A percentile compares a stretch with the other conserved stretches of the same genome.
Conservation (phyloP, 768 basidiomycete genomes). For the Kwoniella pini region DNA sequence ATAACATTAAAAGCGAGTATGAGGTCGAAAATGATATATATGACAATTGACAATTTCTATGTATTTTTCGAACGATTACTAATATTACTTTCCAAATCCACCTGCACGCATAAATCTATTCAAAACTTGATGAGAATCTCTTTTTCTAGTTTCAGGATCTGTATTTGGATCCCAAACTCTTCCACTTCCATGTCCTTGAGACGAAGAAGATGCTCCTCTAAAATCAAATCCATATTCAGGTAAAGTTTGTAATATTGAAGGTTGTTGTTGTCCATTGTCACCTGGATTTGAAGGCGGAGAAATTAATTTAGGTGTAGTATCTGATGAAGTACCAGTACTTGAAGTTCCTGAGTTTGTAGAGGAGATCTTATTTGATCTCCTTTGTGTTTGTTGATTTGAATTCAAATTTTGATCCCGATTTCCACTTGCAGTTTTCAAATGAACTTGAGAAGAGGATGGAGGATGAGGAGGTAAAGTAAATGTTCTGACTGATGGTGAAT, state of each 20-base stretch:
- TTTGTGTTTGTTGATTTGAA: neutral
- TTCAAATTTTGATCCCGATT: neutral
- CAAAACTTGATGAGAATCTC: slow-evolving; percentile 82
- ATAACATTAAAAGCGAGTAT: too few species aligned
- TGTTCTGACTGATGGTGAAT: slow-evolving; percentile 27
- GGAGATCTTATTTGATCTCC: neutral
- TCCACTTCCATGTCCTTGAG: neutral
- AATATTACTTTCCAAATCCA: slow-evolving; percentile 13
- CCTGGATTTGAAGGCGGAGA: slow-evolving; percentile 13
- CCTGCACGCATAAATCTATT: slow-evolving; percentile 69
- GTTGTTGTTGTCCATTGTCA: neutral
- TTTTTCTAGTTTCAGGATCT: slow-evolving; percentile 81
- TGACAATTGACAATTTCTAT: too few species aligned
- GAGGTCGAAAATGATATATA: too few species aligned
- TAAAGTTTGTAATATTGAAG: slow-evolving; percentile 1
- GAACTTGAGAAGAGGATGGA: neutral
- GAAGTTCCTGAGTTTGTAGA: neutral
- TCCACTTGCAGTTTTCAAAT: neutral
- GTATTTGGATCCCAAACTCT: slow-evolving; percentile 83
- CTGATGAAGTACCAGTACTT: slow-evolving; percentile 22
- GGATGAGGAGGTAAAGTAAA: slow-evolving; percentile 11
- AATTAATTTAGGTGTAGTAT: slow-evolving; percentile 46
- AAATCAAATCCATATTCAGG: slow-evolving; percentile 23
- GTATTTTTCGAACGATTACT: too few species aligned
- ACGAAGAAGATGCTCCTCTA: slow-evolving; percentile 3